phyloP scores from a whole-genome alignment of 305 asterid genomes.

The Solanum chacoense region DNA sequence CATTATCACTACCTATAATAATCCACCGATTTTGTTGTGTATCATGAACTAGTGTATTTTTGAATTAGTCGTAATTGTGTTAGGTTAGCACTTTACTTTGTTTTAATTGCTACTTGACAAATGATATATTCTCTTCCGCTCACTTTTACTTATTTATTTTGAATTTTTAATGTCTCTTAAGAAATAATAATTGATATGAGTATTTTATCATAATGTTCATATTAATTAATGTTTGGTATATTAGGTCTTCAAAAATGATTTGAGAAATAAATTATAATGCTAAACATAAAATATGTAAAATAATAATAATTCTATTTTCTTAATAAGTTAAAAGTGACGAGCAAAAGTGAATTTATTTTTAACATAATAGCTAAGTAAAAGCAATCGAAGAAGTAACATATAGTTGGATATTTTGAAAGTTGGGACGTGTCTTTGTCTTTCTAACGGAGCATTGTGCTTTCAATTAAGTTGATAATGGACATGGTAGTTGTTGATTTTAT shows the following conservation, averaged over 20 bases:
- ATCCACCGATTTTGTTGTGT: too few relatives aligned
- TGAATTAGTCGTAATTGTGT: too few relatives aligned
- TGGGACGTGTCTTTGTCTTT: not conserved
- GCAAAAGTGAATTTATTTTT: too few relatives aligned
- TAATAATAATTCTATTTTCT: too few relatives aligned
- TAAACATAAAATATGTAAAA: too few relatives aligned
- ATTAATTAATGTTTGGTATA: too few relatives aligned
- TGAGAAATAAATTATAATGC: not conserved
- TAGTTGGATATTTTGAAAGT: not conserved
- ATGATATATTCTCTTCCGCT: not conserved
- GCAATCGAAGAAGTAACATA: not conserved
- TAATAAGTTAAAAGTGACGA: too few relatives aligned
- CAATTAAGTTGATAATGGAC: not conserved
- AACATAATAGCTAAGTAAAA: too few relatives aligned
- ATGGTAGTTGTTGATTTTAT: not conserved
- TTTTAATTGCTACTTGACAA: not conserved
- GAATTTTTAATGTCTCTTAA: rapidly evolving
- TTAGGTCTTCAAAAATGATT: not conserved
- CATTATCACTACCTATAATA: too few relatives aligned
- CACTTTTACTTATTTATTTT: not conserved
- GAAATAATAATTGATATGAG: too few relatives aligned
- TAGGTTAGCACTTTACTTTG: not conserved
- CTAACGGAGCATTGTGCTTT: not conserved
- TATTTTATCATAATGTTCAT: too few relatives aligned
- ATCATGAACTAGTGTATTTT: too few relatives aligned